Conservation (phyloP, 2,329 filamentous ascomycete genomes). For the Pochonia chlamydosporia region DNA sequence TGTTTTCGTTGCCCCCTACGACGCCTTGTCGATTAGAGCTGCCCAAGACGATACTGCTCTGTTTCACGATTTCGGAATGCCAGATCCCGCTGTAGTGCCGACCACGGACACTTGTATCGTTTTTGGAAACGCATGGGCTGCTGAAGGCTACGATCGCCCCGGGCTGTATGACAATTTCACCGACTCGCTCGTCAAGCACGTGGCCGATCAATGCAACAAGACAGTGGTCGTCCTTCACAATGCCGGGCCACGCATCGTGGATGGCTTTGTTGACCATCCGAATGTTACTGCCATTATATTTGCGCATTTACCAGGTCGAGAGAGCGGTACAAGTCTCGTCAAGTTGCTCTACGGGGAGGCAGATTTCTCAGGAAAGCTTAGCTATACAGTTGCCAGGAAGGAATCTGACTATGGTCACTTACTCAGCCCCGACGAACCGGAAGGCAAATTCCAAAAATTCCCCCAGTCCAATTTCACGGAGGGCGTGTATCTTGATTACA, state of each 20-base stretch:
- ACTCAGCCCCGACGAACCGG: constrained; percentile 32
- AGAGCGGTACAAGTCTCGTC: constrained; percentile 50
- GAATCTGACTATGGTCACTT: constrained; percentile 49
- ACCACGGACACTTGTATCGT: constrained; percentile 60
- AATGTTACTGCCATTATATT: constrained; percentile 61
- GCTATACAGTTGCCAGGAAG: constrained; percentile 55
- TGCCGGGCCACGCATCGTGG: constrained; percentile 54
- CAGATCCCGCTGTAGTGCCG: constrained; percentile 40
- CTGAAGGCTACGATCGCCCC: constrained; percentile 62
- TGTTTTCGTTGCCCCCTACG: constrained; percentile 45
- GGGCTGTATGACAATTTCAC: constrained; percentile 61
- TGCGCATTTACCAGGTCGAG: constrained; percentile 60
- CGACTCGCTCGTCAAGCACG: constrained; percentile 49
- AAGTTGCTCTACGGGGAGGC: constrained; percentile 52
- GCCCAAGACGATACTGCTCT: constrained; percentile 50
- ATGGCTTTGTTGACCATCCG: constrained; percentile 54
- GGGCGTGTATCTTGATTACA: constrained; percentile 48
- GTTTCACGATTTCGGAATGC: constrained; percentile 50
- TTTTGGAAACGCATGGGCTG: constrained; percentile 61
- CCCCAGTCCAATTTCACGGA: constrained; percentile 48
- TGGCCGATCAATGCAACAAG: constrained; percentile 53
- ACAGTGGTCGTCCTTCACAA: constrained; percentile 62
- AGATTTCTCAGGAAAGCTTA: constrained; percentile 52
- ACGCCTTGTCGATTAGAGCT: constrained; percentile 46
- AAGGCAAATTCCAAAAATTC: constrained; percentile 46